Percentiles rank a stretch among this genome's conserved stretches.
Conservation (phyloP, 1,139 yeast species). For the Ogataea hybrid region DNA sequence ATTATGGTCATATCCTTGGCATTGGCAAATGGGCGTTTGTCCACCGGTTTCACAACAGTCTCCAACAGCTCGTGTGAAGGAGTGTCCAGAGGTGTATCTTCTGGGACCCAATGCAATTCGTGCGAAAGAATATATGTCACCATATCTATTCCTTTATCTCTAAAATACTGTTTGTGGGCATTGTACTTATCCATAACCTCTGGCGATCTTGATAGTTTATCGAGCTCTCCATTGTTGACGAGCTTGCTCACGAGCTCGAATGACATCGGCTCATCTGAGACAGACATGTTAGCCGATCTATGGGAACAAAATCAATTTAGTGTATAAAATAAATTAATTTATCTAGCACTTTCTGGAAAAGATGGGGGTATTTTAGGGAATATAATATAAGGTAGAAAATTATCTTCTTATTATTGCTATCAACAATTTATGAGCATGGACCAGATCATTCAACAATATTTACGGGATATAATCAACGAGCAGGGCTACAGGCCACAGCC, state of each 20-base stretch:
- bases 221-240: constrained; percentile 18
- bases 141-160: constrained; percentile 20
- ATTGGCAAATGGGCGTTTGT: constrained; percentile 28
- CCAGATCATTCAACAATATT: constrained; percentile 17
- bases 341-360: constrained; percentile 12
- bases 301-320: not conserved
- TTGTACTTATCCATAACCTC: constrained; percentile 23
- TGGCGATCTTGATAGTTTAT: constrained; percentile 22
- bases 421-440: constrained; percentile 13
- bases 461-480: constrained; percentile 15
- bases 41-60: constrained; percentile 14
- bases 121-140: constrained; percentile 27
- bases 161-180: constrained; percentile 22
- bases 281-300: constrained; percentile 2
- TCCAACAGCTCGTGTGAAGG: constrained; percentile 8
- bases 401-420: not conserved
- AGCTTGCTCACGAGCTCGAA: constrained; percentile 19
- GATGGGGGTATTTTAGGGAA: not conserved
- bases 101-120: constrained; percentile 30
- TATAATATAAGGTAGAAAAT: not conserved
- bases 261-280: constrained; percentile 17
- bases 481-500: constrained; percentile 11
- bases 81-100: constrained; percentile 12
- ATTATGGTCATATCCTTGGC: constrained; percentile 29
- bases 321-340: not conserved